Evolutionary conservation across 495 filamentous ascomycete genomes (phyloP), one percentile per base, ranked within the genome.

Genomic region (Hypoxylon cercidicola): DNA sequence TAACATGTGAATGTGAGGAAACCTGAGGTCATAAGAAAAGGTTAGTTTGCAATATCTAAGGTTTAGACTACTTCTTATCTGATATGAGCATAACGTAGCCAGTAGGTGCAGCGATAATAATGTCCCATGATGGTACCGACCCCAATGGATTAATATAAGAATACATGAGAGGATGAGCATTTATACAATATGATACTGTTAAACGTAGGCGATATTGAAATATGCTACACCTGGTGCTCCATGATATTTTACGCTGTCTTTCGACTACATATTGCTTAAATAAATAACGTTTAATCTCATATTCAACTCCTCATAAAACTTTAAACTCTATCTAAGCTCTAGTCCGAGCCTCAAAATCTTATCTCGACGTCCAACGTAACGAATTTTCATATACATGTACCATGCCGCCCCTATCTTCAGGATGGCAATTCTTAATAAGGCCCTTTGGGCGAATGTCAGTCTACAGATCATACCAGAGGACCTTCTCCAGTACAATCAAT

Each of bases 401-500:
- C 48, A 74, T 74, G 70, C 62, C 61, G 9, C 69, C 57, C 18
- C 40, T 71, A 37, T 45, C 53, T 41, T 16, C 64, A 34, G 64
- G 43, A 66, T 72, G 72, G 67, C 16, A 55, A 28, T 46, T 66
- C 35, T 47, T 53, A 34, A n/a, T 35, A 30, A 55, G 50, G 9
- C 20, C 57, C 39, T 34, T 59, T 19, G 54, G 47, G 11, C 40
- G 21, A 12, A 21, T 59, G 5, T 41, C 44, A 5, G 47, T 47
- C 3, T 28, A 20, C 19, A 50, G 62, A 49, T 60, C 28, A 39
- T 39, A 25, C 23, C 43, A 19, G 18, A 47, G 25, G 44, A 20
- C 30, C 8, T 61, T 60, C 39, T 43, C 46, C 18, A 63, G 62
- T 51, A 60, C 55, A 55, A 55, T 58, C 76, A 77, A 73, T 75